Evolutionary conservation across 805 yeast species (phyloP), one percentile per base, ranked within the genome.

Genomic region (fission yeast (Schizosaccharomyces pombe)): DNA sequence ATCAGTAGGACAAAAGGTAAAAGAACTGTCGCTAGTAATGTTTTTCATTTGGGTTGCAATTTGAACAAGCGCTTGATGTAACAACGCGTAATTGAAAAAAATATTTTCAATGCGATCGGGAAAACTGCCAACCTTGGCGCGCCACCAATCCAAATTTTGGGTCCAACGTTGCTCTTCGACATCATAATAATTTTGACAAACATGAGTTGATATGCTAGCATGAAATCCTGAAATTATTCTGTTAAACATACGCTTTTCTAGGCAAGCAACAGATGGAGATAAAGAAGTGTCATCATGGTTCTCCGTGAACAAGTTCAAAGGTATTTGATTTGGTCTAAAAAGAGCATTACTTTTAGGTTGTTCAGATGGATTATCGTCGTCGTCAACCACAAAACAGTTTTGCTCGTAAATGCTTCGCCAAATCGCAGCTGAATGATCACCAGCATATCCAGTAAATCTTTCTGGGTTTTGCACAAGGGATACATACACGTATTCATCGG

Each of bases 381-480:
- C 49, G 26, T 22, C 30, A 22, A 26, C 31, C n/a, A 79, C 78
- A 68, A 86, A 86, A 65, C 95, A 87, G 69, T 86, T 86, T 61
- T 91, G 95, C 49, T 77, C 79, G 66, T 91, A 91, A 30, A 91
- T 86, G 59, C 93, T 85, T 43, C 78, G 72, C 99, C 99, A 91
- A 52, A 91, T 85, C 64, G 82, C 85, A 60, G 80, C 78, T 22
- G 95, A 85, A 62, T 91, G 95, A 54, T 79, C 78, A 30, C 98
- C 98, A 33, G 87, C 82, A 63, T 91, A 91, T 0, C 98, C 98
- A 0, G 98, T 93, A 69, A 84, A 91, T 62, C 97, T 73, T 67
- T 91, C 99, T 0, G 95, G 95, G 63, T 93, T 93, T 55, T 82
- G 83, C 19, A 80, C 72, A 56, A 91, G 73, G 62, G 87, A 85